phyloP scores from a whole-genome alignment of 805 yeast species.

The Kluyveromyces wickerhamii region DNA sequence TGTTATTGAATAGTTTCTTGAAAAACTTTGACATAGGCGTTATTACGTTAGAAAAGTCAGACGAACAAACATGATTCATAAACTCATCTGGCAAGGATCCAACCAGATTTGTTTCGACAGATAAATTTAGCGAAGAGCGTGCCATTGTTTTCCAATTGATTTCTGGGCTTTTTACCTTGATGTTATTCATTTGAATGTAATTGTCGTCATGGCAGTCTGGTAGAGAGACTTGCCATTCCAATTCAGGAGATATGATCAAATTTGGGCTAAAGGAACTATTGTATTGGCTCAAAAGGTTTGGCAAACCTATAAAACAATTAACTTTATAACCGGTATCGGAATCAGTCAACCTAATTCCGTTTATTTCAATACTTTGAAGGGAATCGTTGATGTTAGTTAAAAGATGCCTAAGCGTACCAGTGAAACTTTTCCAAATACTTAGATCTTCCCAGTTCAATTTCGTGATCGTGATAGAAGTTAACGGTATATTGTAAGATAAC shows the following conservation, averaged over 20 bases:
- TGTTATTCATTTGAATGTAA: conserved; percentile 25
- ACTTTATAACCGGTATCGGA: conserved; percentile 20
- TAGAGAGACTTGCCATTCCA: conserved; percentile 32
- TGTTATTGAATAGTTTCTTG: conserved; percentile 17
- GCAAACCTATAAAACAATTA: conserved; percentile 13
- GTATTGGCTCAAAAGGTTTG: conserved; percentile 16
- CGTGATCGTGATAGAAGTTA: conserved; percentile 12
- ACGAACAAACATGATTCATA: conserved; percentile 22
- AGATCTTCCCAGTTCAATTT: conserved; percentile 19
- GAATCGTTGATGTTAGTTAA: neutral
- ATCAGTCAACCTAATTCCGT: conserved; percentile 19
- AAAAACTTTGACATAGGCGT: conserved; percentile 27
- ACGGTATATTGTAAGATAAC: conserved; percentile 9
- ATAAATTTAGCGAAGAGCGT: neutral
- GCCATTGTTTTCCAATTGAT: neutral
- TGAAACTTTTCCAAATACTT: conserved; percentile 13
- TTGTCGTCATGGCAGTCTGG: conserved; percentile 31
- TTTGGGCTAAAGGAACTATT: conserved; percentile 13
- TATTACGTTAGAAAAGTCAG: conserved; percentile 25
- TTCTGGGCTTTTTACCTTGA: neutral
- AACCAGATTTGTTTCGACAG: conserved; percentile 11
- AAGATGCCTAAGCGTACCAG: conserved; percentile 11
- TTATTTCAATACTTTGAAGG: conserved; percentile 16
- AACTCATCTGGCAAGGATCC: conserved; percentile 24
- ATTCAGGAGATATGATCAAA: conserved; percentile 24